These are phyloP conservation scores for Kodamaea ohmeri DNA, from an alignment of 1,139 yeast species.

Conservation along the genomic window DNA sequence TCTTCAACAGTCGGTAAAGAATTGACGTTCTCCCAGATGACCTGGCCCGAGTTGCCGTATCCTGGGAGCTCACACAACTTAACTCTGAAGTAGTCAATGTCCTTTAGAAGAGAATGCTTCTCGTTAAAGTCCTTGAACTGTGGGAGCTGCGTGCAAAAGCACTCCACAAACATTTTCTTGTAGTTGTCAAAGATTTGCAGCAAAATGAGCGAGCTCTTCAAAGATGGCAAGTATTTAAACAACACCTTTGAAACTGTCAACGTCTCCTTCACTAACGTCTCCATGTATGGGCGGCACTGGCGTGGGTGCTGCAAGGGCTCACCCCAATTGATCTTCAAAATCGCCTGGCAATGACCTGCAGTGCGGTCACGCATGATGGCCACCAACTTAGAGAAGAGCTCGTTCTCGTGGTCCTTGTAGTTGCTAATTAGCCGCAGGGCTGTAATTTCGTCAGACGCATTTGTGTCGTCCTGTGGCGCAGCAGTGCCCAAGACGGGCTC, in stretches of 20 bases:
- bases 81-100: slow-evolving; percentile 63
- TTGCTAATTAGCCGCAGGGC: slow-evolving; percentile 30
- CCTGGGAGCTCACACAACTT: slow-evolving; percentile 60
- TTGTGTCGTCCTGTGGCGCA: not conserved
- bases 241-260: slow-evolving; percentile 60
- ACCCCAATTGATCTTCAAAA: slow-evolving; percentile 51
- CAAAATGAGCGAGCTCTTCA: slow-evolving; percentile 48
- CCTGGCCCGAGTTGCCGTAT: slow-evolving; percentile 64
- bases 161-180: slow-evolving; percentile 54
- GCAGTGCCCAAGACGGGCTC: slow-evolving; percentile 18
- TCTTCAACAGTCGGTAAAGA: slow-evolving; percentile 53
- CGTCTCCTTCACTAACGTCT: slow-evolving; percentile 64
- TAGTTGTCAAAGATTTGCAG: slow-evolving; percentile 61
- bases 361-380: slow-evolving; percentile 71
- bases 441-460: slow-evolving; percentile 35
- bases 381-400: slow-evolving; percentile 63
- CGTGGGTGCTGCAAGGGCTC: slow-evolving; percentile 38
- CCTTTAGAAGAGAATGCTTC: slow-evolving; percentile 53
- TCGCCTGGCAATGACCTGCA: slow-evolving; percentile 43
- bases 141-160: slow-evolving; percentile 51
- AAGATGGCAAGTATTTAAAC: slow-evolving; percentile 54
- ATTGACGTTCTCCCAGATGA: slow-evolving; percentile 63
- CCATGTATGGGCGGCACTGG: slow-evolving; percentile 63
- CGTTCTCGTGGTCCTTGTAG: slow-evolving; percentile 61
- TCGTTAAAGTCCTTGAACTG: slow-evolving; percentile 53